phyloP scores from a whole-genome alignment of 1,284 basidiomycete genomes.

The Papiliotrema fonsecae region DNA sequence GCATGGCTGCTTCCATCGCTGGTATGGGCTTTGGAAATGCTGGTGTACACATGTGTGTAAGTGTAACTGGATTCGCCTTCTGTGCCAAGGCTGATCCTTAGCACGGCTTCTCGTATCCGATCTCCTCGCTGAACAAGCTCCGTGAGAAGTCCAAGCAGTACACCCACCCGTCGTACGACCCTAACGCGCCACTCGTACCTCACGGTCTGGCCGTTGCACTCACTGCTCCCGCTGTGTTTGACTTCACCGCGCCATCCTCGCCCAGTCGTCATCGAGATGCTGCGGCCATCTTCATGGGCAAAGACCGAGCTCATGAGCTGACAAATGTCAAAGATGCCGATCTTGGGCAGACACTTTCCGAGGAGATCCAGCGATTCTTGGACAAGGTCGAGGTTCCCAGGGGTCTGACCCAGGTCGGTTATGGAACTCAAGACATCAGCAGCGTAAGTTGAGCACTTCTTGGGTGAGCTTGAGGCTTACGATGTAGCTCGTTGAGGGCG shows the following conservation, averaged over 20 bases:
- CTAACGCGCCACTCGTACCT: conserved; percentile 83
- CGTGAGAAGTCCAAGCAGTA: conserved; percentile 75
- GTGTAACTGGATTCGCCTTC: conserved; percentile 1
- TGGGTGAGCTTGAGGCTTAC: neutral
- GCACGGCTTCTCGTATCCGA: conserved; percentile 50
- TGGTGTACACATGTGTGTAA: conserved; percentile 74
- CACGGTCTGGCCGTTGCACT: conserved; percentile 84
- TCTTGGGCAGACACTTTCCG: conserved; percentile 74
- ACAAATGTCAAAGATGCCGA: conserved; percentile 72
- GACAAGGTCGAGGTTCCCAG: conserved; percentile 79
- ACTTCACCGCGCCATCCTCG: conserved; percentile 86
- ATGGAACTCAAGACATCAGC: conserved; percentile 49
- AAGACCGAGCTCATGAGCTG: conserved; percentile 63
- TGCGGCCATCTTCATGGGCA: conserved; percentile 73
- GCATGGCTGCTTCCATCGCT: conserved; percentile 56
- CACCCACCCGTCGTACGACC: conserved; percentile 69
- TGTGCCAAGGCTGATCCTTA: neutral
- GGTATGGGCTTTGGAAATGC: conserved; percentile 95
- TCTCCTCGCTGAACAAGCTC: conserved; percentile 91
- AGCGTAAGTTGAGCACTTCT: conserved; percentile 16
- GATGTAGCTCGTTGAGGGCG: conserved; percentile 38
- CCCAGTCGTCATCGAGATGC: conserved; percentile 86
- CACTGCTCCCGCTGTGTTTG: conserved; percentile 84
- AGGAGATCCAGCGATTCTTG: conserved; percentile 86
- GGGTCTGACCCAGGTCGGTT: conserved; percentile 81